Base-by-base conservation (phyloP, 2,329 filamentous ascomycete species). In the Ophidiomyces ophidiicola region DNA sequence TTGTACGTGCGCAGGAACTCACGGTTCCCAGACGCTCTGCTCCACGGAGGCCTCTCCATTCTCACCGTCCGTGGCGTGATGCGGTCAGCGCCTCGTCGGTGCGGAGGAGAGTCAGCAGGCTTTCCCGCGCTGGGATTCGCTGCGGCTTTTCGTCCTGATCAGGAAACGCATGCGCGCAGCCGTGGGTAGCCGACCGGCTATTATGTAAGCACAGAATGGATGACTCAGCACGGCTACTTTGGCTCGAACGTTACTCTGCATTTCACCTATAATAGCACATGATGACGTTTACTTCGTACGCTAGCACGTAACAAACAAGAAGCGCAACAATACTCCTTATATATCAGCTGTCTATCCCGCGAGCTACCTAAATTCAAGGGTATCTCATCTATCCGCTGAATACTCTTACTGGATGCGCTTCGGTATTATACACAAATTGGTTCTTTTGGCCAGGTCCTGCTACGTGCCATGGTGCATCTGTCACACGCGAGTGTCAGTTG, bases 371-470 rank as follows among this genome's bases (percentile, higher is more conserved):
- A n/a, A n/a, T n/a, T n/a, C n/a, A n/a, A n/a, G n/a, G n/a, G 2
- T 1, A 32, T 25, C 29, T 24, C 10, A 10, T 5, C 14, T 12
- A 7, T 38, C 21, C 33, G 15, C 41, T 30, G 5, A 35, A 41
- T 23, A 72, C 64, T 53, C 58, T 68, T 14, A 76, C 57, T 3
- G 76, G 76, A 61, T 80, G 76, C 19, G 73, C 76, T 56, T 80
- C 76, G 0, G 75, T 80, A 50, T 78, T 80, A 49, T 70, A 78
- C 6, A 79, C 75, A 53, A 67, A 79, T 20, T 60, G 51, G 46
- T 79, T 75, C 34, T 56, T 56, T 15, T 48, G 52, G 5, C 62
- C 61, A n/a, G 66, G 62, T 33, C 56, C 55, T 17, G 66, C 58
- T 8, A 76, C 64, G 51, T 78, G 73, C 65, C 69, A 78, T 36